Evolutionary conservation across 148 eudicot species (phyloP).

Genomic region (Arctostaphylos glauca): DNA sequence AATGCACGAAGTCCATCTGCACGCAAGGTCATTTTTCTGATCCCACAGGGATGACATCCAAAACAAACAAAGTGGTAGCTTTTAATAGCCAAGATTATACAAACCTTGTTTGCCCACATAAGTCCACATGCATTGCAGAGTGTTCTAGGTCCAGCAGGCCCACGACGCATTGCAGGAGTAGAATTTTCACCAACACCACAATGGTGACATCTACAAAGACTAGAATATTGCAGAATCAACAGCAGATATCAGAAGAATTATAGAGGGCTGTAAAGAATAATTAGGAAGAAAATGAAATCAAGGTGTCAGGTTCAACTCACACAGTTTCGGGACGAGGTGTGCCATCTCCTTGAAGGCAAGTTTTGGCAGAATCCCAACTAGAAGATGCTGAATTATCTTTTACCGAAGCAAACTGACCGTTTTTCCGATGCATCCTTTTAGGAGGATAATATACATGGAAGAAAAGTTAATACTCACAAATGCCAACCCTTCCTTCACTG

Average conservation of each 20-base stretch:
- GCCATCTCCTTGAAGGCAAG: conserved; percentile 24
- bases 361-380: conserved; percentile 26
- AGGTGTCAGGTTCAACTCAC: conserved; percentile 23
- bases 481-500: neutral
- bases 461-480: conserved; percentile 9
- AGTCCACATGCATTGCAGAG: conserved; percentile 71
- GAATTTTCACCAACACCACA: conserved; percentile 54
- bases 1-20: neutral
- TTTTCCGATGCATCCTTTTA: conserved; percentile 33
- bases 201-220: conserved; percentile 48
- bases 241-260: neutral
- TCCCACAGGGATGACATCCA: neutral
- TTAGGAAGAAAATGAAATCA: neutral
- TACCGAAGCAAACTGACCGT: conserved; percentile 59
- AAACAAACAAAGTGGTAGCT: neutral
- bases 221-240: conserved; percentile 12
- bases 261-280: neutral
- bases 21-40: neutral
- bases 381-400: conserved; percentile 34
- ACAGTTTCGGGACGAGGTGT: conserved; percentile 26
- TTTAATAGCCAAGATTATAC: neutral
- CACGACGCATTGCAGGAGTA: conserved; percentile 71
- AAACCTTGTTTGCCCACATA: conserved; percentile 74
- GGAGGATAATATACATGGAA: neutral
- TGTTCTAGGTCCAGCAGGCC: conserved; percentile 65